Percentiles rank a stretch among this genome's conserved stretches.
phyloP scores from a whole-genome alignment of 805 yeast genomes.

The Tetrapisispora arboricola region DNA sequence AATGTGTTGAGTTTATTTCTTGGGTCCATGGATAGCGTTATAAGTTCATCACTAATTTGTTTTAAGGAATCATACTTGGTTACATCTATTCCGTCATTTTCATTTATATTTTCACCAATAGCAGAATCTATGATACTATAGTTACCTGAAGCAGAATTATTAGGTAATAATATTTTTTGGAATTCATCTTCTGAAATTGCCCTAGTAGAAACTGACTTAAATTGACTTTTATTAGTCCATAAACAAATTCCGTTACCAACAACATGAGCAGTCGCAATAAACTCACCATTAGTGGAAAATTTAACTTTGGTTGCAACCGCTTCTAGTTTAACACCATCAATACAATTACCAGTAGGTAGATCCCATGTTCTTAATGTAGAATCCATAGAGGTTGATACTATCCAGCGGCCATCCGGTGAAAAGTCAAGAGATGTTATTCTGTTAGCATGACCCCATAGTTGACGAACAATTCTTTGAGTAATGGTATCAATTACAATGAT shows the following conservation, averaged over 20 bases:
- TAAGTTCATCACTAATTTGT: slow-evolving; percentile 51
- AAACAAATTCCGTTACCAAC: slow-evolving; percentile 79
- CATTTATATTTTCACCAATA: slow-evolving; percentile 30
- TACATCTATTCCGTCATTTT: slow-evolving; percentile 19
- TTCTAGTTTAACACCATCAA: slow-evolving; percentile 76
- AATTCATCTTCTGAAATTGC: slow-evolving; percentile 71
- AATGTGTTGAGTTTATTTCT: slow-evolving; percentile 70
- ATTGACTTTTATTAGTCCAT: slow-evolving; percentile 89
- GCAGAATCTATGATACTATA: slow-evolving; percentile 69
- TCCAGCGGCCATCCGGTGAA: slow-evolving; percentile 93
- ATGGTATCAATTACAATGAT: slow-evolving; percentile 73
- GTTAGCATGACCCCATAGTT: slow-evolving; percentile 80
- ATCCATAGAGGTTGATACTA: slow-evolving; percentile 74
- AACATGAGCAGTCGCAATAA: slow-evolving; percentile 87
- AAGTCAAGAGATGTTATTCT: slow-evolving; percentile 82
- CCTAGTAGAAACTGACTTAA: slow-evolving; percentile 63
- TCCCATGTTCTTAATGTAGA: slow-evolving; percentile 94
- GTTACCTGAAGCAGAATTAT: slow-evolving; percentile 70
- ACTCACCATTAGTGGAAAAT: slow-evolving; percentile 81
- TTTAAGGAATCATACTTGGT: slow-evolving; percentile 41
- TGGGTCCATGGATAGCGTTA: slow-evolving; percentile 71
- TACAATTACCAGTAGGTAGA: slow-evolving; percentile 91
- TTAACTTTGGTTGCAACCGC: slow-evolving; percentile 73
- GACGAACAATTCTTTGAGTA: slow-evolving; percentile 77
- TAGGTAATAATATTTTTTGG: slow-evolving; percentile 53